phyloP scores from a whole-genome alignment of 2,329 filamentous ascomycete species.

The Ophiostoma himal-ulmi region DNA sequence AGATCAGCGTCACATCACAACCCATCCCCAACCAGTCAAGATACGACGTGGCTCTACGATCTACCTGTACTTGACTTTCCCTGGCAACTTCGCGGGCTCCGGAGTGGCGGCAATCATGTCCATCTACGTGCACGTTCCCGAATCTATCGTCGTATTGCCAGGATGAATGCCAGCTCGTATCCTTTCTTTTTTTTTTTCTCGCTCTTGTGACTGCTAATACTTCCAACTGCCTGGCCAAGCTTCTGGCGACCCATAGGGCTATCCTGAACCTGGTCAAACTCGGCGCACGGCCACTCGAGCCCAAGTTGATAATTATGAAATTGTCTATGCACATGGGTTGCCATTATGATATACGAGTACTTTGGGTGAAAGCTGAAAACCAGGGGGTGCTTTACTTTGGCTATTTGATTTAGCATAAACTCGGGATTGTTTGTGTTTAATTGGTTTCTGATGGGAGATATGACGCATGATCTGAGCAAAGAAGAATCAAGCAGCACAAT shows the following conservation, averaged over 20 bases:
- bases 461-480: neutral
- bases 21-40: neutral
- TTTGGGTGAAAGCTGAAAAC: no score
- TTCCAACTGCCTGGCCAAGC: neutral
- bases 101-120: neutral
- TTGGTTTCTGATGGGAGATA: no score
- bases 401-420: no score
- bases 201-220: neutral
- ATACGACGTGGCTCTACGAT: no score
- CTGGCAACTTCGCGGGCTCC: neutral
- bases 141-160: neutral
- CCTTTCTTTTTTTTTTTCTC: neutral
- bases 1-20: neutral
- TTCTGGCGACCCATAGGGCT: constrained; percentile 1
- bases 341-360: neutral
- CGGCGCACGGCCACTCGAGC: neutral
- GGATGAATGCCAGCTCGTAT: neutral
- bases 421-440: no score
- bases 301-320: neutral
- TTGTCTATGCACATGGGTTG: neutral
- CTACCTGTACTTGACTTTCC: no score
- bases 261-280: neutral
- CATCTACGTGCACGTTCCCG: neutral
- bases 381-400: no score
- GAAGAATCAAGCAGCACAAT: neutral